These are phyloP conservation scores for Serendipita sp. DNA, from an alignment of 768 basidiomycete species.

Conservation along the genomic window DNA sequence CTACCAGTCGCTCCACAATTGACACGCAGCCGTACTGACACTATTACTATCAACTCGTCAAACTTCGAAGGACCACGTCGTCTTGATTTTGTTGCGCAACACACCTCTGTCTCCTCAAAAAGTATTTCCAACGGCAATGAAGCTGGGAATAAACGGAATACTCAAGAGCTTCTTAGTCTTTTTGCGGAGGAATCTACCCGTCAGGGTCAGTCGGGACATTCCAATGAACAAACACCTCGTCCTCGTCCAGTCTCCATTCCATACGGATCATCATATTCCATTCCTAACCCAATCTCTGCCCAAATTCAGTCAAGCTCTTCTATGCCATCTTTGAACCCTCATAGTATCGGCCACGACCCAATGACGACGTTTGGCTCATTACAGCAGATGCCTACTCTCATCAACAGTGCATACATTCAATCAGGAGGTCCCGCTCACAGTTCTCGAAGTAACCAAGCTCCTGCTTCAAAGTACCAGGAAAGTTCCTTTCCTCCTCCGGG, in stretches of 20 bases:
- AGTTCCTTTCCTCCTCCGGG: too few relatives aligned
- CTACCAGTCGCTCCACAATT: not conserved
- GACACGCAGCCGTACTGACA: not conserved
- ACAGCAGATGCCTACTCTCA: too few relatives aligned
- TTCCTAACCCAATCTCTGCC: not conserved
- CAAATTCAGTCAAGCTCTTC: not conserved
- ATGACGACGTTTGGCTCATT: too few relatives aligned
- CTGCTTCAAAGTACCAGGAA: too few relatives aligned
- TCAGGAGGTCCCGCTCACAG: not conserved
- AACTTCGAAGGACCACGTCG: not conserved
- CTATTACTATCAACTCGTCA: not conserved
- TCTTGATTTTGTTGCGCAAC: not conserved
- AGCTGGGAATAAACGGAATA: not conserved
- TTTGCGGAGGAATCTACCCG: not conserved
- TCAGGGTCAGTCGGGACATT: not conserved
- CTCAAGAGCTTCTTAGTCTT: not conserved
- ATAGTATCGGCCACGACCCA: too few relatives aligned
- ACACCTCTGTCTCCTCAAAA: not conserved
- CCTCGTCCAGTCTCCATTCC: not conserved
- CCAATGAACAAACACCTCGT: not conserved
- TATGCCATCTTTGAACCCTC: too few relatives aligned
- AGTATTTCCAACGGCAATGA: not conserved
- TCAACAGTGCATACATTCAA: not conserved
- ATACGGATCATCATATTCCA: not conserved
- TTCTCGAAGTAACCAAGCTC: too few relatives aligned